Base-by-base conservation (phyloP, 768 basidiomycete species). In the Pleurotus ostreatus region DNA sequence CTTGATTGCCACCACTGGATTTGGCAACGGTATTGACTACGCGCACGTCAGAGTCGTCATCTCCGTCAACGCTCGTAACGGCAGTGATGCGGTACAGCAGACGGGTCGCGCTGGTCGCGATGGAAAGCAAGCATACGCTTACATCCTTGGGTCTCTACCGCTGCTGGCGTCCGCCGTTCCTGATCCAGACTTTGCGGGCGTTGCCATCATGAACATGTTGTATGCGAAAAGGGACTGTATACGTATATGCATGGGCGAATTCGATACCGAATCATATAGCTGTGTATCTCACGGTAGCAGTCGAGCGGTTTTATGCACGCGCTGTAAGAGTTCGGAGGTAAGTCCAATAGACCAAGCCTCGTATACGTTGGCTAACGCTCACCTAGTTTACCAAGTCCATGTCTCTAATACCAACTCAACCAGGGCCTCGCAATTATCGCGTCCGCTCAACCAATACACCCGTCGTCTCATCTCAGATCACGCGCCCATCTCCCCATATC, bases 1-100 rank as follows among this genome's bases (percentile, higher is more conserved):
- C 43, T 16, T 57, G 41, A 39, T 57, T 22, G 49, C 57, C 7
- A 57, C 57, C 5, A 37, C 45, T 22, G 47, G 49, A n/a, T 57
- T 57, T 38, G 57, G 57, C 13, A 41, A 57, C n/a, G 57, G 57
- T 11, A 46, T 57, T 1, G 57, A 57, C 18, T 22, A 39, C 22
- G 8, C 49, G 12, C 13, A 46, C 5, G 49, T 57, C 18, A 48
- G 37, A 20, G 37, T 25, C n/a, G 57, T 57, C 3, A 52, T 57
- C 16, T 30, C 39, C 23, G 16, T 43, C 38, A 49, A 57, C 22
- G 26, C 49, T 5, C 12, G 23, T 8, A 44, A 53, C 23, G 11
- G 41, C 1, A 45, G 41, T 15, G 52, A 37, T 41, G 45, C 22
- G 15, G 18, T 25, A 1, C 57, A 57, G 39, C 41, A 57, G 22